phyloP scores from a whole-genome alignment of 2,329 filamentous ascomycete genomes.

The Aspergillus calidoustus region DNA sequence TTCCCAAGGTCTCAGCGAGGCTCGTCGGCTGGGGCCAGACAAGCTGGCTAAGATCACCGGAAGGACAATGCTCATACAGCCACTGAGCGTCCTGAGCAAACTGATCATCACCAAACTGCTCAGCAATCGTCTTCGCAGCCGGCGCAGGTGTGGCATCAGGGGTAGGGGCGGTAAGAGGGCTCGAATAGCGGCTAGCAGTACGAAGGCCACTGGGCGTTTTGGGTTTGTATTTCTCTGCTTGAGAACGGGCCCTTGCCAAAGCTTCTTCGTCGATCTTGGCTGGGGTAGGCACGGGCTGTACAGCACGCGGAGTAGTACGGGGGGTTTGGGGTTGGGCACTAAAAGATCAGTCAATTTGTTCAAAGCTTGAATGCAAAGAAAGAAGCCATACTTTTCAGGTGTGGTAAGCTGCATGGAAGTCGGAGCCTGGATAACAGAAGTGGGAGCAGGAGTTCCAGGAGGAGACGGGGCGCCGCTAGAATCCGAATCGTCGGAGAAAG shows the following conservation, averaged over 20 bases:
- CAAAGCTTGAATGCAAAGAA: neutral
- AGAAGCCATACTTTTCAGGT: conserved; percentile 22
- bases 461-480: conserved; percentile 22
- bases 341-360: conserved; percentile 11
- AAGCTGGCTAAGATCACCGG: conserved; percentile 30
- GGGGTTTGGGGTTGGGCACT: conserved; percentile 20
- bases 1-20: conserved; percentile 24
- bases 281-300: conserved; percentile 25
- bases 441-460: conserved; percentile 13
- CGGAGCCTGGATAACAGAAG: conserved; percentile 9
- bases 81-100: conserved; percentile 33
- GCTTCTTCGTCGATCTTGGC: conserved; percentile 32
- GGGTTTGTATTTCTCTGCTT: conserved; percentile 49
- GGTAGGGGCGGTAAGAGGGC: conserved; percentile 25
- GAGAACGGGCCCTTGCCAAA: conserved; percentile 42
- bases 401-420: conserved; percentile 11
- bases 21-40: conserved; percentile 26
- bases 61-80: conserved; percentile 32
- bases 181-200: conserved; percentile 36
- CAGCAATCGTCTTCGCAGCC: conserved; percentile 1
- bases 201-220: conserved; percentile 49
- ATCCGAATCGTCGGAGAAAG: conserved; percentile 31
- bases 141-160: conserved; percentile 19
- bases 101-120: conserved; percentile 30
- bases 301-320: conserved; percentile 20